These are phyloP conservation scores for Hymenoscyphus infarciens DNA, from an alignment of 2,329 filamentous ascomycete species.

Conservation along the genomic window DNA sequence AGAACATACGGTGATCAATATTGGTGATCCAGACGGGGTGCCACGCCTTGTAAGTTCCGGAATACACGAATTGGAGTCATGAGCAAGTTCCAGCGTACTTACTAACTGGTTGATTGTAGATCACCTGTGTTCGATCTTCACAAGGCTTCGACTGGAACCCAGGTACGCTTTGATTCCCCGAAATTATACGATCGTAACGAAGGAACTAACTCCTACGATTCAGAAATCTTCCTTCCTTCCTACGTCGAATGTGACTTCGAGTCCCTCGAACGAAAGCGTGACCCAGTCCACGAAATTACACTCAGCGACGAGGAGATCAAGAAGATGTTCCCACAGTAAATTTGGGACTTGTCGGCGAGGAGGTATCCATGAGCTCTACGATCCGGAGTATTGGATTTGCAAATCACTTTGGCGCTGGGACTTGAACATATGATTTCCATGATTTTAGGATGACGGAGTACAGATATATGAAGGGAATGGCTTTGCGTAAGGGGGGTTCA, in stretches of 20 bases:
- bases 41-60: constrained; percentile 60
- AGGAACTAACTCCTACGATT: neutral
- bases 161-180: constrained; percentile 42
- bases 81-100: constrained; percentile 14
- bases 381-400: constrained; percentile 20
- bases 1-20: constrained; percentile 77
- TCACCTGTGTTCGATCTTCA: constrained; percentile 74
- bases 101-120: constrained; percentile 45
- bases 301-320: constrained; percentile 74
- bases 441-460: constrained; percentile 31
- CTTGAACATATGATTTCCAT: constrained; percentile 32
- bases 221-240: constrained; percentile 77
- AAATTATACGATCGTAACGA: neutral
- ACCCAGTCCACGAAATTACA: constrained; percentile 74
- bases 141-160: constrained; percentile 85
- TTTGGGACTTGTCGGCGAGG: constrained; percentile 21
- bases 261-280: constrained; percentile 70
- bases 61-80: constrained; percentile 12
- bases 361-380: constrained; percentile 17
- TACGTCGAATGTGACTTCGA: constrained; percentile 73
- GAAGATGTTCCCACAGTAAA: constrained; percentile 61
- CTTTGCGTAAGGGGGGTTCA: constrained; percentile 10
- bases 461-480: constrained; percentile 13
- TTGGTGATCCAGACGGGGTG: constrained; percentile 69
- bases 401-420: constrained; percentile 27